Evolutionary conservation across 192 early-diverging fungal species (phyloP), one percentile per base, ranked within the genome.

Genomic region (Mortierella alpina): DNA sequence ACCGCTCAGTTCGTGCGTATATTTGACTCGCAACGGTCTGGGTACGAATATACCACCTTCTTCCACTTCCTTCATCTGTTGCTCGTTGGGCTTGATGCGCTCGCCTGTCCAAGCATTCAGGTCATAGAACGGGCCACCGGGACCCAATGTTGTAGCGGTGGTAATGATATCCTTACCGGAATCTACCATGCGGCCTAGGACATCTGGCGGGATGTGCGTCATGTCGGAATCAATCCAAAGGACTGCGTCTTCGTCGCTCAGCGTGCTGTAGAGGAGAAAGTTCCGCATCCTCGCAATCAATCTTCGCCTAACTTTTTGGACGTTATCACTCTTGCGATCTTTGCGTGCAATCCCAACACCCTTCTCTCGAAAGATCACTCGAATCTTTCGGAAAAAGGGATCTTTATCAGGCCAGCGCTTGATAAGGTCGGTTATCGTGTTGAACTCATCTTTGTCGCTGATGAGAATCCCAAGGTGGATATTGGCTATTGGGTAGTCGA

Each of bases 211-310:
- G n/a, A 86, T 40, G 8, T 68, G 18, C 14, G 59, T 18, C 23
- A 84, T 57, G 60, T 84, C 84, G 46, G 84, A 46, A 48, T 84
- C 84, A 31, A 86, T 64, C 84, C 84, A 84, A 18, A 84, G 50
- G 18, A 86, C 62, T 12, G 60, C 46, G 11, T 74, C 79, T 40
- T 81, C 80, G 64, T 66, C 23, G 13, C 40, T 2, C 7, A 86
- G 42, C 6, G 59, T 61, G 46, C 17, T 47, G 45, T 45, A 63
- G 44, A 66, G 50, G 50, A 85, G 61, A 15, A 67, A 50, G 52
- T 84, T 84, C 14, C 84, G 44, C 52, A 77, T 18, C 55, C 50
- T 22, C 14, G 83, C 84, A 54, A 84, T 48, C 18, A 50, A 12
- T 46, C 81, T 51, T 48, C 84, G 39, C 12, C 84, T 73, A 6